Evolutionary conservation across 495 filamentous ascomycete genomes (phyloP).

Genomic region (Tuber microsphaerosporum): DNA sequence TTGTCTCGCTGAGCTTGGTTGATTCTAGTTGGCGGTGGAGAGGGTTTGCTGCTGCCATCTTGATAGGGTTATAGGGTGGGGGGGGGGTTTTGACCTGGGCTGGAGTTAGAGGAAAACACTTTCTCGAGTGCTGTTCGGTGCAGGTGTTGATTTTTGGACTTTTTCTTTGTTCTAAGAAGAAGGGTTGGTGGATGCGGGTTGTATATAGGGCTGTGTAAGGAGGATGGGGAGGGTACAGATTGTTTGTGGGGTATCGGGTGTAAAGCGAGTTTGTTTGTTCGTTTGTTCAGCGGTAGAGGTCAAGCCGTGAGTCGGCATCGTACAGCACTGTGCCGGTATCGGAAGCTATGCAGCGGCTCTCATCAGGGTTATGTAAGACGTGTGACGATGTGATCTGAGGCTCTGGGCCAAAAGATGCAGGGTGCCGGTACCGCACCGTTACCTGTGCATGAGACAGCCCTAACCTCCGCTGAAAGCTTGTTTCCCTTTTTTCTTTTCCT

Average conservation of each 20-base stretch:
- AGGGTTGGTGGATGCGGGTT: background rate
- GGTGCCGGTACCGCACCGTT: background rate
- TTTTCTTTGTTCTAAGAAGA: background rate
- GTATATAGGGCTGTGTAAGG: background rate
- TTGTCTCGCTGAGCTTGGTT: constrained; percentile 37
- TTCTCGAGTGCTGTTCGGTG: background rate
- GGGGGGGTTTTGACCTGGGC: background rate
- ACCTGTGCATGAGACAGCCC: background rate
- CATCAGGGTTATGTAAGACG: background rate
- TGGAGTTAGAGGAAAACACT: background rate
- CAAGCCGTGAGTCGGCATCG: background rate
- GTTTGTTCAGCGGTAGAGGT: background rate
- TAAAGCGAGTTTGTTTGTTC: background rate
- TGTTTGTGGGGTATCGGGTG: constrained; percentile 2
- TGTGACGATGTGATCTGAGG: background rate
- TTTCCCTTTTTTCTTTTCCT: background rate
- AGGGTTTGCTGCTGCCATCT: background rate
- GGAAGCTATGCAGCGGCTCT: background rate
- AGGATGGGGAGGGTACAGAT: background rate
- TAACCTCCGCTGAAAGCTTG: background rate
- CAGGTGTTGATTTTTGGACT: background rate
- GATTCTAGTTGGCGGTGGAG: constrained; percentile 27
- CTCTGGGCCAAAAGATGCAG: background rate
- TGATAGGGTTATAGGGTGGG: background rate
- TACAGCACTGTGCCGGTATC: background rate